Conservation (phyloP, 1,139 yeast genomes). For the Kurtzmaniella quercitrusa region DNA sequence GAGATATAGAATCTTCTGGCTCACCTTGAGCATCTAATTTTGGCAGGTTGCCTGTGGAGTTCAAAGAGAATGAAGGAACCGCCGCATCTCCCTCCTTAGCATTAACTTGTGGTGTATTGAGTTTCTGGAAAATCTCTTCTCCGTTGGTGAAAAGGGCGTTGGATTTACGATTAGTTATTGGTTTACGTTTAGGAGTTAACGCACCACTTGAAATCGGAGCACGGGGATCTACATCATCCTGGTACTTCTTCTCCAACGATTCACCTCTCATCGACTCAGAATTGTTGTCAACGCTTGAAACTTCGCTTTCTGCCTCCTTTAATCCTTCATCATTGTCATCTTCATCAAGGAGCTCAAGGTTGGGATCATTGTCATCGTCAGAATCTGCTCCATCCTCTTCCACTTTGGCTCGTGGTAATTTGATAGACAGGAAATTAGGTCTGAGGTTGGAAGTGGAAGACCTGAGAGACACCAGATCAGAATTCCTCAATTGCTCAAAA, state of each 20-base stretch:
- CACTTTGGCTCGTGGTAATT: slow-evolving; percentile 70
- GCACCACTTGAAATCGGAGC: slow-evolving; percentile 4
- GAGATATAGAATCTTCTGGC: slow-evolving; percentile 21
- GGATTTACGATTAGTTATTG: slow-evolving; percentile 1
- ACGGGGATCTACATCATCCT: slow-evolving; percentile 4
- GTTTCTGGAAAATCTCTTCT: slow-evolving; percentile 34
- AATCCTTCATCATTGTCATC: slow-evolving; percentile 15
- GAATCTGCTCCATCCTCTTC: slow-evolving; percentile 61
- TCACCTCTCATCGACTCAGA: not conserved
- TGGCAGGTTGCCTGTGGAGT: not conserved
- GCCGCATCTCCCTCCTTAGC: slow-evolving; percentile 22
- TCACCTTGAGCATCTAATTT: slow-evolving; percentile 4
- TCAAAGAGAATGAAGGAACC: slow-evolving; percentile 2
- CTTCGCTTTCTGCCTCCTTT: slow-evolving; percentile 10
- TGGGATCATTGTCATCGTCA: slow-evolving; percentile 20
- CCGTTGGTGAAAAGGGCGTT: slow-evolving; percentile 28
- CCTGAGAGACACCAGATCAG: slow-evolving; percentile 23
- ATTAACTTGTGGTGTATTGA: slow-evolving; percentile 33
- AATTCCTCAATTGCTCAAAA: not conserved
- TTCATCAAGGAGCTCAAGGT: slow-evolving; percentile 30
- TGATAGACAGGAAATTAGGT: slow-evolving; percentile 76
- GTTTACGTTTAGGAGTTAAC: slow-evolving; percentile 4
- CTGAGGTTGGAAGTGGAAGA: slow-evolving; percentile 24
- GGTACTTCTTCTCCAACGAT: not conserved
- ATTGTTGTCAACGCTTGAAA: not conserved